A percentile compares a stretch with the other conserved stretches of the same genome.
These are phyloP conservation scores for Pisolithus thermaeus DNA, from an alignment of 1,284 basidiomycete species.

Conservation along the genomic window DNA sequence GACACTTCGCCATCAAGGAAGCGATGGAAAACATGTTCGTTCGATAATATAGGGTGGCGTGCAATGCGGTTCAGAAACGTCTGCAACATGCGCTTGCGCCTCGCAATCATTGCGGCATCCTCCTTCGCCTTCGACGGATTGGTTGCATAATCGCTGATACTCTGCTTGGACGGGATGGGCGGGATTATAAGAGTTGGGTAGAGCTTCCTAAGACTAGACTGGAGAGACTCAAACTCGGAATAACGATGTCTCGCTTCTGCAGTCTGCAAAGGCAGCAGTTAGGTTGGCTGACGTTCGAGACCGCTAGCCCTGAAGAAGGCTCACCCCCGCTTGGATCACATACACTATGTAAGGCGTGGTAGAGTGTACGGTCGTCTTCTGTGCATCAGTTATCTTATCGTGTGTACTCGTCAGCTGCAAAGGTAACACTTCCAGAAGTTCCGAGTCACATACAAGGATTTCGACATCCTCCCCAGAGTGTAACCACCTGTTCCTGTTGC, in stretches of 20 bases:
- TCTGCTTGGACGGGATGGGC: constrained; percentile 97
- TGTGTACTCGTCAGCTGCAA: constrained; percentile 12
- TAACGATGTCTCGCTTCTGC: constrained; percentile 88
- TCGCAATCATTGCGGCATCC: constrained; percentile 87
- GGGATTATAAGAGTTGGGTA: constrained; percentile 98
- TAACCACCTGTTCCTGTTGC: constrained; percentile 63
- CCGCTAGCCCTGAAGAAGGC: constrained; percentile 4
- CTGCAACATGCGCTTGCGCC: constrained; percentile 91
- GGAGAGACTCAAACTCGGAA: constrained; percentile 95
- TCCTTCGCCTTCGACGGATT: constrained; percentile 98
- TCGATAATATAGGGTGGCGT: constrained; percentile 88
- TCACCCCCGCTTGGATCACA: constrained; percentile 85
- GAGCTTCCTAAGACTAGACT: constrained; percentile 77
- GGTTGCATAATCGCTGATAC: constrained; percentile 92
- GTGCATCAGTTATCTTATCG: constrained; percentile 84
- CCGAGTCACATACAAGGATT: constrained; percentile 52
- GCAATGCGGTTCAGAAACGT: constrained; percentile 90
- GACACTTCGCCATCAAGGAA: constrained; percentile 95
- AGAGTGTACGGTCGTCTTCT: constrained; percentile 88
- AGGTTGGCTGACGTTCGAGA: constrained; percentile 5
- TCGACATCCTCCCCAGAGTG: constrained; percentile 78
- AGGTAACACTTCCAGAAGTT: constrained; percentile 1
- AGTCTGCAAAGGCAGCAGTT: constrained; percentile 41
- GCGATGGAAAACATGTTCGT: constrained; percentile 91
- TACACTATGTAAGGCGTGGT: constrained; percentile 92